Evolutionary conservation across 1,284 basidiomycete species (phyloP).

Genomic region (Trametes polyzona): DNA sequence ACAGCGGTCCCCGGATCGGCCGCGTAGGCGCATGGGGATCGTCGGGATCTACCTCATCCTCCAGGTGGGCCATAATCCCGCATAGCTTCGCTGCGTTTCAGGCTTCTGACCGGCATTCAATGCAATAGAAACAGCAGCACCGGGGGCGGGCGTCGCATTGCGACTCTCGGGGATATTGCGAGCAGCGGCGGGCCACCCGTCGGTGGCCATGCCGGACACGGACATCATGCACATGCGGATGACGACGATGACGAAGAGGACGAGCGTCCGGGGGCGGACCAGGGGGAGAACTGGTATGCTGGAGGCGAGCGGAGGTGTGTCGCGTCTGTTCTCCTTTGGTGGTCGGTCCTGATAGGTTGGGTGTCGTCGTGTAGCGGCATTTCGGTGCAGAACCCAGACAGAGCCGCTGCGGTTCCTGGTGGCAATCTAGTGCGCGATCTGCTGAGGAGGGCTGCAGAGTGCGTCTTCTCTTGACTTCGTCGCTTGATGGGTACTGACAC

Average conservation of each 20-base stretch:
- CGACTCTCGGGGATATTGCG: slow-evolving; percentile 30
- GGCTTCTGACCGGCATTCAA: no score
- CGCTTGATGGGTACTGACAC: not conserved
- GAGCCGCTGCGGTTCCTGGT: slow-evolving; percentile 51
- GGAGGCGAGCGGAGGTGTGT: slow-evolving; percentile 85
- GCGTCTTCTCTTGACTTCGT: slow-evolving; percentile 34
- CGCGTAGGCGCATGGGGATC: slow-evolving; percentile 33
- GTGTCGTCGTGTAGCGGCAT: slow-evolving; percentile 66
- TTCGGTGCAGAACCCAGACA: slow-evolving; percentile 85
- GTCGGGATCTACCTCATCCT: slow-evolving; percentile 20
- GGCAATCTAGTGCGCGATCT: slow-evolving; percentile 81
- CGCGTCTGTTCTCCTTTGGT: not conserved
- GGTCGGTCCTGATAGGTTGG: not conserved
- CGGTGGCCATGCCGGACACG: slow-evolving; percentile 20
- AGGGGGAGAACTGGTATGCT: slow-evolving; percentile 67
- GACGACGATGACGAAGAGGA: slow-evolving; percentile 54
- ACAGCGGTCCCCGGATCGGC: slow-evolving; percentile 31
- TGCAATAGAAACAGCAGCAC: slow-evolving; percentile 22
- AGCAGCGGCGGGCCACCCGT: slow-evolving; percentile 19
- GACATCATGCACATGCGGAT: slow-evolving; percentile 18
- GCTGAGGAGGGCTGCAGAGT: slow-evolving; percentile 83
- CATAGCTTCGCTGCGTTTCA: not conserved
- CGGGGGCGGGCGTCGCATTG: slow-evolving; percentile 24
- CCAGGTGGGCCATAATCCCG: slow-evolving; percentile 27
- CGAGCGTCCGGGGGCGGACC: slow-evolving; percentile 40